phyloP scores from a whole-genome alignment of 257 asterid species.

The Ophiorrhiza pumila region DNA sequence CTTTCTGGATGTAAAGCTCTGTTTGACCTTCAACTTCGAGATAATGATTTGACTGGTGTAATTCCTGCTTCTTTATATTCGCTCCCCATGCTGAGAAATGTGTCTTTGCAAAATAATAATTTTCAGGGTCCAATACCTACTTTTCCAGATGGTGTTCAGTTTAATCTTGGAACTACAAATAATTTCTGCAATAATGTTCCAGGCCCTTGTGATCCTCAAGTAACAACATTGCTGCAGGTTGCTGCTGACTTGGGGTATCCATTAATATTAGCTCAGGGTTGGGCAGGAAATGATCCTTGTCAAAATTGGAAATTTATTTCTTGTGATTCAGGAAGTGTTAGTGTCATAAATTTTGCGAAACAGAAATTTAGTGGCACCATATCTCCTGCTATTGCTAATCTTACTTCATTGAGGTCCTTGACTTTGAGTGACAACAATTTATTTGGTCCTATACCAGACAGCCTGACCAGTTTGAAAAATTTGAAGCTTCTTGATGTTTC shows the following conservation, averaged over 20 bases:
- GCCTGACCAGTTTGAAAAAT: conserved; percentile 40
- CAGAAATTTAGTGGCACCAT: conserved; percentile 62
- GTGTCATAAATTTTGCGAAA: conserved; percentile 46
- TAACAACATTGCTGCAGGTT: conserved; percentile 48
- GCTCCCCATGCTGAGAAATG: conserved; percentile 45
- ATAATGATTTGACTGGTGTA: conserved; percentile 61
- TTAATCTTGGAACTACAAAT: conserved; percentile 40
- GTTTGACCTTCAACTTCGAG: conserved; percentile 56
- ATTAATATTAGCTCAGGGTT: conserved; percentile 43
- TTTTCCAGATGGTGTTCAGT: conserved; percentile 34
- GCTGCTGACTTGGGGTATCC: conserved; percentile 63
- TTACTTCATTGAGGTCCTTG: conserved; percentile 44
- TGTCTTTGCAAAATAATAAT: conserved; percentile 51
- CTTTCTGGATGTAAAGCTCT: conserved; percentile 51
- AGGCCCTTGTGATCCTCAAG: conserved; percentile 70
- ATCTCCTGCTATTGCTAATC: conserved; percentile 51
- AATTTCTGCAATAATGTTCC: conserved; percentile 57
- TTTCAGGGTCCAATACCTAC: conserved; percentile 76
- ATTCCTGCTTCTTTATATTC: conserved; percentile 56
- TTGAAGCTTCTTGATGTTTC: conserved; percentile 64
- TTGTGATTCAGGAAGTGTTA: conserved; percentile 53
- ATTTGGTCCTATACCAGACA: conserved; percentile 56
- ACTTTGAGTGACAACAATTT: conserved; percentile 53
- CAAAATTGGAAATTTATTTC: conserved; percentile 49
- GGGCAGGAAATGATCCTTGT: conserved; percentile 81